Percentiles rank a stretch among this genome's conserved stretches.
Conservation (phyloP, 257 asterid genomes). For the Thymus quinquecostatus region DNA sequence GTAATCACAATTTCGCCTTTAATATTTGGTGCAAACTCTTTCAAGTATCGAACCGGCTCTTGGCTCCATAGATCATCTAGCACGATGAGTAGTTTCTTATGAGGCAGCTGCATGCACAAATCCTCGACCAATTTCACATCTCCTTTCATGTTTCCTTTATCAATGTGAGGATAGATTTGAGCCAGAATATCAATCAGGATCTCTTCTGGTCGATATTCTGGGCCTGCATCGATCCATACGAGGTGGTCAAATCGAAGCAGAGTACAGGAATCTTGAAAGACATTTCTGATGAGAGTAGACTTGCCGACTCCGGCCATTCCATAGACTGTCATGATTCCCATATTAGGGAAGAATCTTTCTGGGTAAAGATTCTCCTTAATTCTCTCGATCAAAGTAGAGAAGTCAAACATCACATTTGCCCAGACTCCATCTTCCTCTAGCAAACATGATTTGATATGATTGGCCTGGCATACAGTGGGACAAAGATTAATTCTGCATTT, state of each 20-base stretch:
- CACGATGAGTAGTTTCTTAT: neutral
- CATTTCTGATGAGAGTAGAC: neutral
- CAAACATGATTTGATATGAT: neutral
- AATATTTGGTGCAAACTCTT: neutral
- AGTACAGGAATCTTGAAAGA: neutral
- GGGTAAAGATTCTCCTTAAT: neutral
- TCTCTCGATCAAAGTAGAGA: neutral
- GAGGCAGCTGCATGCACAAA: neutral
- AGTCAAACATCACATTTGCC: neutral
- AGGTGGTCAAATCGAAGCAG: neutral
- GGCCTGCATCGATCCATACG: neutral
- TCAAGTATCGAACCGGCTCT: neutral
- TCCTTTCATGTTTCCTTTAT: neutral
- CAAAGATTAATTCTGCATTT: too few relatives aligned
- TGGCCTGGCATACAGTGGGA: neutral
- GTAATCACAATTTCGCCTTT: constrained; percentile 5
- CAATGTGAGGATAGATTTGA: neutral
- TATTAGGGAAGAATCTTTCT: neutral
- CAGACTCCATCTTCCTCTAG: too few relatives aligned
- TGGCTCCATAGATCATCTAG: constrained; percentile 5
- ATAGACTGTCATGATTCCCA: neutral
- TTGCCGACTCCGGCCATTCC: constrained; percentile 20
- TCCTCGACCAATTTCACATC: neutral
- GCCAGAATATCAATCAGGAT: neutral
- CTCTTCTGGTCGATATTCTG: neutral